These are phyloP conservation scores for Cornus controversa DNA, from an alignment of 148 eudicot genomes.

Conservation along the genomic window DNA sequence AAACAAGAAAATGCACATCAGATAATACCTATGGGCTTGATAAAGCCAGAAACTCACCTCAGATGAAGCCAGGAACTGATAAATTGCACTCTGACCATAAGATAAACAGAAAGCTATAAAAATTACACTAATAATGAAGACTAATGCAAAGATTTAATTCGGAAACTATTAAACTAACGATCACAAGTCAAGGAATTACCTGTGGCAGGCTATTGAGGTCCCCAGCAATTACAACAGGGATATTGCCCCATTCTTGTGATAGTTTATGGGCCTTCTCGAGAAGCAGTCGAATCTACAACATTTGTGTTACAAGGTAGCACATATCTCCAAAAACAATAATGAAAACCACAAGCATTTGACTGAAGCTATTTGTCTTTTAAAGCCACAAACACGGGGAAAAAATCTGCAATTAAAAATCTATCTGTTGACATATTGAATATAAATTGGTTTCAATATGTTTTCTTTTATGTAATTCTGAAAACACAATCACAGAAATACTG, in stretches of 20 bases:
- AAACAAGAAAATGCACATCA: not conserved
- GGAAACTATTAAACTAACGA: not conserved
- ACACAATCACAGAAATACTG: too few species aligned
- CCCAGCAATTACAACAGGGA: slow-evolving; percentile 75
- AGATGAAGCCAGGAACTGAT: slow-evolving; percentile 56
- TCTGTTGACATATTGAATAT: too few species aligned
- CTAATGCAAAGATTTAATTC: not conserved
- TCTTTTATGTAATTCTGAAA: too few species aligned
- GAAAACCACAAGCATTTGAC: too few species aligned
- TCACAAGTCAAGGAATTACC: slow-evolving; percentile 26
- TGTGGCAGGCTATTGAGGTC: slow-evolving; percentile 64
- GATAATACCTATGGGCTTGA: not conserved
- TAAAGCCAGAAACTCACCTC: slow-evolving; percentile 39
- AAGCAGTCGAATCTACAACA: slow-evolving; percentile 54
- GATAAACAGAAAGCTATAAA: slow-evolving; percentile 10
- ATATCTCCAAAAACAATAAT: not conserved
- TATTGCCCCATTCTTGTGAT: slow-evolving; percentile 61
- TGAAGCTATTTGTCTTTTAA: too few species aligned
- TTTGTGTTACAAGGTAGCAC: not conserved
- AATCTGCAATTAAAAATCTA: too few species aligned
- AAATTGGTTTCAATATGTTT: too few species aligned
- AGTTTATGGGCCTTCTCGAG: slow-evolving; percentile 60
- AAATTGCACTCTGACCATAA: slow-evolving; percentile 60
- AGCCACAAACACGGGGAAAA: too few species aligned
- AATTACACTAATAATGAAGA: slow-evolving; percentile 2